Conservation (phyloP, 192 early-diverging fungal genomes). For the Umbelopsis ramanniana region DNA sequence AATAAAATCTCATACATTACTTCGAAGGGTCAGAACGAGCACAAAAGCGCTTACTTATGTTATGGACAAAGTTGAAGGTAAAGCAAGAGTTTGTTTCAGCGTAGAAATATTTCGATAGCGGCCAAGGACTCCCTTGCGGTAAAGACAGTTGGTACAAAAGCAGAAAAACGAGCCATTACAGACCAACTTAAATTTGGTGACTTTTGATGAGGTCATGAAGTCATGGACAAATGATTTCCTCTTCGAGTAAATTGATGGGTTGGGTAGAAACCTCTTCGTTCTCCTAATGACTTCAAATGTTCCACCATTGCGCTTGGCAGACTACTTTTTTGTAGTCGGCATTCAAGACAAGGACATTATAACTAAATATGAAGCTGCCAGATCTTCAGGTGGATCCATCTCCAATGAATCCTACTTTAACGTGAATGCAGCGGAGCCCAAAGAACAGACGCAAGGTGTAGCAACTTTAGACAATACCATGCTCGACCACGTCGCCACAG, state of each 20-base stretch:
- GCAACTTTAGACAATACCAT: slow-evolving; percentile 13
- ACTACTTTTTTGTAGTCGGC: slow-evolving; percentile 42
- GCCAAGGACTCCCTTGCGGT: neutral
- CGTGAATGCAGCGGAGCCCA: neutral
- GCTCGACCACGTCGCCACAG: slow-evolving; percentile 38
- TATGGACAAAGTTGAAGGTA: too few relatives aligned
- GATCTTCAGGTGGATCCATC: slow-evolving; percentile 5
- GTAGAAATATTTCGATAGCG: too few relatives aligned
- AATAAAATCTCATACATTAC: too few relatives aligned
- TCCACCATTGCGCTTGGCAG: slow-evolving; percentile 29
- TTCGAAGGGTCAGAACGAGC: too few relatives aligned
- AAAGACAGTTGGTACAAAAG: too few relatives aligned
- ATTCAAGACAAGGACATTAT: slow-evolving; percentile 34
- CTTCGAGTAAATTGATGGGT: neutral
- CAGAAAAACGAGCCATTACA: too few relatives aligned
- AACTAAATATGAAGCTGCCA: slow-evolving; percentile 25
- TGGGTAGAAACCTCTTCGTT: neutral
- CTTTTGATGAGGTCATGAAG: slow-evolving; percentile 13
- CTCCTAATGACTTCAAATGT: neutral
- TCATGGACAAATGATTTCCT: slow-evolving; percentile 24
- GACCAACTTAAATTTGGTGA: neutral
- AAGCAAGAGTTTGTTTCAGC: too few relatives aligned
- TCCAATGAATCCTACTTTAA: slow-evolving; percentile 20
- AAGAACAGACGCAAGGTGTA: neutral
- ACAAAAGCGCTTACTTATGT: too few relatives aligned